Evolutionary conservation across 495 filamentous ascomycete species (phyloP), one percentile per base, ranked within the genome.

Genomic region (Aspergillus bertholletiae): DNA sequence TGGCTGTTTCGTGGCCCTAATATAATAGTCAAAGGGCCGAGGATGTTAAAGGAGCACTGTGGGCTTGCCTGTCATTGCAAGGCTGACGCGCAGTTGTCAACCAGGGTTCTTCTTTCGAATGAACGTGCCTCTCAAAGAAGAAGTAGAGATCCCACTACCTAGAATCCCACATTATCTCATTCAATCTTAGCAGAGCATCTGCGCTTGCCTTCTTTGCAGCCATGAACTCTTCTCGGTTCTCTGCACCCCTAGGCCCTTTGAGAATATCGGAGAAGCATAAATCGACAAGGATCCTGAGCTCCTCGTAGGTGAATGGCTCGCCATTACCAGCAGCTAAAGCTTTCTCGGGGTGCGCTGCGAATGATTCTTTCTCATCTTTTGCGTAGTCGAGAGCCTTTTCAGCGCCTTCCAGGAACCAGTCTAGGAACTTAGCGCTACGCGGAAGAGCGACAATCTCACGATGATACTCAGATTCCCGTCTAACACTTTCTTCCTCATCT

Each of bases 251-350:
- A 0, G 75, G 75, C 7, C 75, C 75, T 9, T 68, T 65, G 54
- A 92, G 68, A 57, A 84, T 81, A 68, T 96, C 92, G 46, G 86
- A 90, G 69, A 90, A 97, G 64, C 86, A 93, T 46, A 98, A 71
- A 68, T 96, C 88, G 24, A 97, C 71, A 32, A 97, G 74, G 8
- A 81, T 80, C 71, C 90, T 93, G 57, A 97, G 74, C 67, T 96
- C 90, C 44, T 95, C 92, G 53, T 91, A 88, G 17, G 75, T 86
- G 53, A 93, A 96, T 0, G 63, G 75, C 63, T 75, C 71, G 47
- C 68, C 72, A 35, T 72, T 69, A 3, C 69, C 71, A 41, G 70
- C 61, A 27, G 73, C 69, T 55, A 74, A 51, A 13, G 73, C 69
- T 48, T 71, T 61, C 7, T 65, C 60, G 8, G 65, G 67, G 12